Conservation (phyloP, 495 filamentous ascomycete genomes). For the Hapsidospora chrysogenum region DNA sequence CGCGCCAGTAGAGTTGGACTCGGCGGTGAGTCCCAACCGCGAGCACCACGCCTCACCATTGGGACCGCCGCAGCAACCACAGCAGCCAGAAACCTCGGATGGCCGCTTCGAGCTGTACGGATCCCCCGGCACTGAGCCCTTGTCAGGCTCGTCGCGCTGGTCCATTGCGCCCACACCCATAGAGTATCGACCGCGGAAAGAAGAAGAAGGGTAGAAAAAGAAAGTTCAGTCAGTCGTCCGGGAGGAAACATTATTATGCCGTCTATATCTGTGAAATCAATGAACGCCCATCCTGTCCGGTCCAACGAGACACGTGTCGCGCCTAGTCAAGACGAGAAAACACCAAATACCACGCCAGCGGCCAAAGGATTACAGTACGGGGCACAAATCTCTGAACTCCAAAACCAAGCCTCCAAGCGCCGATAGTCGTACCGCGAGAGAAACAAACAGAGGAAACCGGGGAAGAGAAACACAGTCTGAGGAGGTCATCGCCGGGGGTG, state of each 20-base stretch:
- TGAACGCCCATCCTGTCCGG: no score
- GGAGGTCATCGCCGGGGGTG: not conserved
- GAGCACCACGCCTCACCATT: not conserved
- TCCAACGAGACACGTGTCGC: no score
- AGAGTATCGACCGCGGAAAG: no score
- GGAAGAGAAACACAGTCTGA: not conserved
- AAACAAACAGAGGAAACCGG: conserved; percentile 1
- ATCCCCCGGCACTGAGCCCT: no score
- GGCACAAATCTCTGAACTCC: no score
- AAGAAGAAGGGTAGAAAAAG: not conserved
- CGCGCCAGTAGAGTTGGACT: conserved; percentile 18
- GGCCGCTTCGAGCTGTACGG: conserved; percentile 1
- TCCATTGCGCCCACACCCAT: no score
- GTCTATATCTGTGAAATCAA: no score
- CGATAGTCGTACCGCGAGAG: no score
- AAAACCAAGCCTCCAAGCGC: no score
- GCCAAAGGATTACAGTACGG: no score
- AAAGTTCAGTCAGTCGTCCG: not conserved
- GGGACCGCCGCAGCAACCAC: not conserved
- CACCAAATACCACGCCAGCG: no score
- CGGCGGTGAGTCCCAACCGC: conserved; percentile 6
- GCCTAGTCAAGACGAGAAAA: not conserved
- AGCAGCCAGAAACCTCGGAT: not conserved
- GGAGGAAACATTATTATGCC: not conserved
- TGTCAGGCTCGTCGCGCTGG: no score